Percentiles rank a stretch among this genome's conserved stretches.
Evolutionary conservation across 2,329 filamentous ascomycete genomes (phyloP).

Genomic region (Ascomycota sp.): DNA sequence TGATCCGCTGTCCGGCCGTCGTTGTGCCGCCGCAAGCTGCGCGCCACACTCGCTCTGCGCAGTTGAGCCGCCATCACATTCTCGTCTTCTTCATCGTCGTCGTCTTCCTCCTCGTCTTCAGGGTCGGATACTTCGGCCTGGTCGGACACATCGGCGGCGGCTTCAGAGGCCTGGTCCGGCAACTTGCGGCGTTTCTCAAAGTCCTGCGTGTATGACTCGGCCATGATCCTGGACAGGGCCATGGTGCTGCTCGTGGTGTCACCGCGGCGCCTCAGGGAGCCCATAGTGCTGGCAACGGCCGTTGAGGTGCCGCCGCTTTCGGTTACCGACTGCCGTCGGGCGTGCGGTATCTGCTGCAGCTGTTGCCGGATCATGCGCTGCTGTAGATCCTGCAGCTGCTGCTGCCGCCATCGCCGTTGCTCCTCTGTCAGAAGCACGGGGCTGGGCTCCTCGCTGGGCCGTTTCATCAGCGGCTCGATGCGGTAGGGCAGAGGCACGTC

Average conservation of each 20-base stretch:
- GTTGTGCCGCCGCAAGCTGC: no score
- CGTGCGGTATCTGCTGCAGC: not conserved
- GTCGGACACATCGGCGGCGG: conserved; percentile 4
- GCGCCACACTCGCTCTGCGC: no score
- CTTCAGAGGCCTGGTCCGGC: not conserved
- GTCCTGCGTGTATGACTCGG: conserved; percentile 72
- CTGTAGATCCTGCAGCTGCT: not conserved
- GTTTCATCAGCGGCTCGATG: conserved; percentile 26
- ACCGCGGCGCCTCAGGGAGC: conserved; percentile 11
- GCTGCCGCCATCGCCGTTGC: conserved; percentile 1
- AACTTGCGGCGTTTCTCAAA: conserved; percentile 57
- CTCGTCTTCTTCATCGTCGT: conserved; percentile 14
- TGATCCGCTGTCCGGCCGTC: no score
- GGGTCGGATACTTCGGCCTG: conserved; percentile 6
- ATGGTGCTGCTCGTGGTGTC: conserved; percentile 11
- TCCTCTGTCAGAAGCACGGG: conserved; percentile 4
- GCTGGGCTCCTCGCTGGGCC: conserved; percentile 15
- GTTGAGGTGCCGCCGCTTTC: conserved; percentile 5
- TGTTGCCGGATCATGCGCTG: not conserved
- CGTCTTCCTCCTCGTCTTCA: conserved; percentile 12
- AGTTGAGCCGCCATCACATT: conserved; percentile 6
- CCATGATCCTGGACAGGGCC: conserved; percentile 45
- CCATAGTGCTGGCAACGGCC: conserved; percentile 5
- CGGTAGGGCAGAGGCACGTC: conserved; percentile 76
- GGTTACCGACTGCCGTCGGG: conserved; percentile 1